Conservation (phyloP, 2,329 filamentous ascomycete genomes). For the Pestalotiopsis sp. region DNA sequence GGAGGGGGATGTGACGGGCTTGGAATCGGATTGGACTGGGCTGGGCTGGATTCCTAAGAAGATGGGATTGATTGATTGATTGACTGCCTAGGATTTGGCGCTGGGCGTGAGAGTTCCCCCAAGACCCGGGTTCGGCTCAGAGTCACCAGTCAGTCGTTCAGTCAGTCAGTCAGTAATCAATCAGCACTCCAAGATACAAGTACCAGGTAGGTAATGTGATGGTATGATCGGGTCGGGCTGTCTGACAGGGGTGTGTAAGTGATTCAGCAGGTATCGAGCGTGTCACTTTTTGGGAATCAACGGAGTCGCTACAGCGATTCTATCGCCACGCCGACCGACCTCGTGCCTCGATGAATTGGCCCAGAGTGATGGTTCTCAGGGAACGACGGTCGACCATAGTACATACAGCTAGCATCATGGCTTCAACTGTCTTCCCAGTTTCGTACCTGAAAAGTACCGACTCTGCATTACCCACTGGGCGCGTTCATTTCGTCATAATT, state of each 20-base stretch:
- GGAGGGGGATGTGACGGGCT: not conserved
- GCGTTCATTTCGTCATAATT: not conserved
- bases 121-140: not conserved
- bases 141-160: not conserved
- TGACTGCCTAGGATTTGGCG: not conserved
- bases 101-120: not conserved
- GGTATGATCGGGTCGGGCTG: not conserved
- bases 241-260: conserved; percentile 3
- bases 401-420: not conserved
- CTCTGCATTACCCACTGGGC: not conserved
- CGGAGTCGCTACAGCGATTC: not conserved
- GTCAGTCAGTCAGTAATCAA: not conserved
- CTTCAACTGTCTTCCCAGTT: not conserved
- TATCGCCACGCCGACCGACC: not conserved
- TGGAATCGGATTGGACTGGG: not conserved
- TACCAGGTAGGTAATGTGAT: not conserved
- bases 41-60: not conserved
- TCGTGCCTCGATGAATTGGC: conserved; percentile 7
- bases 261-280: conserved; percentile 8
- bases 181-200: not conserved
- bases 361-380: not conserved
- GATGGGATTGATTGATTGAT: not conserved
- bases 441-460: not conserved
- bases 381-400: not conserved
- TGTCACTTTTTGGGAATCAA: not conserved